Base-by-base conservation (phyloP, 768 basidiomycete species). In the Sarcodon aspratus region DNA sequence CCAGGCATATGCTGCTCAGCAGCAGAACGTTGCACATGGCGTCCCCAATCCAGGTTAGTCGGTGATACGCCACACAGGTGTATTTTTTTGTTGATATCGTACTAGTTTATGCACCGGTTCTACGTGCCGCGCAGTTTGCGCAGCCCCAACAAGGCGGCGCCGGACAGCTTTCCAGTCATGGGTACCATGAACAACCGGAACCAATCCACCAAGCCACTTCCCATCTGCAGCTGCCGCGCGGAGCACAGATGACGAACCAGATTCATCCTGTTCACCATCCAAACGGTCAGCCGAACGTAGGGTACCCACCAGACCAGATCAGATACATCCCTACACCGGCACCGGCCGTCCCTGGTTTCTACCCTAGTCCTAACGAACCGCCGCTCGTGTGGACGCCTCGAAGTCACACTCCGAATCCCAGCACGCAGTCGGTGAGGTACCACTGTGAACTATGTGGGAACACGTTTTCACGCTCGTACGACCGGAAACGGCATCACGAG, bases 401-500 rank as follows among this genome's bases (percentile, higher is more conserved):
- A 10, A 48, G 55, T 27, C 54, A 61, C 18, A 52, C 58, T 8
- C 48, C 57, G 13, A 44, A 69, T 50, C 65, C 73, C 47, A 64
- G 70, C 44, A 74, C 73, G 45, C 84, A 86, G 59, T 27, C 40
- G 9, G 13, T 42, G 15, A 77, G 83, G 36, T 85, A 74, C 66
- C 70, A 73, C 49, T 89, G 86, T 66, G 77, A 82, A 50, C 74
- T 76, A 54, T 89, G 86, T 62, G 79, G 80, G 47, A 82, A 83
- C 64, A 82, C 84, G 21, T 89, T 89, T 62, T 85, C 84, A 33
- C 77, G 86, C 53, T 73, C 81, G 50, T 85, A 88, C 63, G 86
- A 90, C 65, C 76, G 83, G 54, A 85, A 88, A 66, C 76, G 86
- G 53, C 86, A 90, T 65, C 76, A 78, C 55, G 85, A 87, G 63